phyloP scores from a whole-genome alignment of 2,329 filamentous ascomycete genomes.

The Colletotrichum cordylinicola region DNA sequence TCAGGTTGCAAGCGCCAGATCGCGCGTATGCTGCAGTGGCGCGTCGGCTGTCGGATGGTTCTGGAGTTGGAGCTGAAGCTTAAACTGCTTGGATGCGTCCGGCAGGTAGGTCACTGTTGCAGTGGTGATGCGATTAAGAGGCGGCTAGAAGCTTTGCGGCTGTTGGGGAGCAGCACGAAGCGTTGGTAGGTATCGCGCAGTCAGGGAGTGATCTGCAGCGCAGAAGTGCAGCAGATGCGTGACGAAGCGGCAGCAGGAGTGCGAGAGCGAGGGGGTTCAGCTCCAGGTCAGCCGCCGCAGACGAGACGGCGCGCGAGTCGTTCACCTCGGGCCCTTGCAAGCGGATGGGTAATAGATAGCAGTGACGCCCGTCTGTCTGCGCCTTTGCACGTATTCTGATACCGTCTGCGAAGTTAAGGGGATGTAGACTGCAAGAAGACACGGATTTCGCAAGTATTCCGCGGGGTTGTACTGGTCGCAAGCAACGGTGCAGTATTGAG shows the following conservation, averaged over 20 bases:
- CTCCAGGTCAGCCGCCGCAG: not conserved
- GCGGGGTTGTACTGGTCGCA: not conserved
- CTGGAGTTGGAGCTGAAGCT: not conserved
- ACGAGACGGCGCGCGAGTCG: constrained; percentile 18
- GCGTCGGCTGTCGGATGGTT: not conserved
- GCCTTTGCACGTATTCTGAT: not conserved
- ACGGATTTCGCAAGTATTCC: not conserved
- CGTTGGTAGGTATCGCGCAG: not conserved
- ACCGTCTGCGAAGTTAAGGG: not conserved
- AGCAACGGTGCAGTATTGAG: not conserved
- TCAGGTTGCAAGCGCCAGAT: constrained; percentile 1
- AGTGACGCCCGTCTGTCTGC: not conserved
- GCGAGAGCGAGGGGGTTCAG: not conserved
- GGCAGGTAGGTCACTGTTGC: not conserved
- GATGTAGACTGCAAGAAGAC: not conserved
- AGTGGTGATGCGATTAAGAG: not conserved
- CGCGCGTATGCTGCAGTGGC: constrained; percentile 2
- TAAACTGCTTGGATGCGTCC: not conserved
- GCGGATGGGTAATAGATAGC: not conserved
- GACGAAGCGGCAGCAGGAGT: not conserved
- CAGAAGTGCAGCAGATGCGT: not conserved
- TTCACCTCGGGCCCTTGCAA: not conserved
- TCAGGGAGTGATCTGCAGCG: constrained; percentile 1
- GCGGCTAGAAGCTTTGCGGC: constrained; percentile 5
- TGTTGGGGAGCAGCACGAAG: not conserved